A percentile compares a stretch with the other conserved stretches of the same genome.
Evolutionary conservation across 2,329 filamentous ascomycete species (phyloP).

Genomic region (Penicillium palitans): DNA sequence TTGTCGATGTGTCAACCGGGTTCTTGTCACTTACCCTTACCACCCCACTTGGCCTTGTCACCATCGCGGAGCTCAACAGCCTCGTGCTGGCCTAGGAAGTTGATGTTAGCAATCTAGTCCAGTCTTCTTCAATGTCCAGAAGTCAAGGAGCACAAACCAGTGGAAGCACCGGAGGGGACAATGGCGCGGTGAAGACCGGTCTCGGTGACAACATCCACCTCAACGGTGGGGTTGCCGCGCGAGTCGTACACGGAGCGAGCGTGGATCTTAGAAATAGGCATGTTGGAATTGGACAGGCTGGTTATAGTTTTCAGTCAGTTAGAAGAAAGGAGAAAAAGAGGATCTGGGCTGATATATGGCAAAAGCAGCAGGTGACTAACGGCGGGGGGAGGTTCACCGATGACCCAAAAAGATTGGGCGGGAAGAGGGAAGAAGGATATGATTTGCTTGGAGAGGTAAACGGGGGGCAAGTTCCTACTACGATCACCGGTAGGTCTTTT

Average conservation of each 20-base stretch:
- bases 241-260: slow-evolving; percentile 98
- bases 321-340: slow-evolving; percentile 19
- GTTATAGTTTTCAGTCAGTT: slow-evolving; percentile 30
- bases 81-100: slow-evolving; percentile 73
- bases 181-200: slow-evolving; percentile 96
- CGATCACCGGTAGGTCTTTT: slow-evolving; percentile 17
- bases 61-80: slow-evolving; percentile 88
- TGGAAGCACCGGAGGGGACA: slow-evolving; percentile 94
- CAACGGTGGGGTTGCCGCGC: slow-evolving; percentile 95
- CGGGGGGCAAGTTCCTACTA: slow-evolving; percentile 18
- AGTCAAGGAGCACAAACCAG: slow-evolving; percentile 61
- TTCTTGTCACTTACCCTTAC: slow-evolving; percentile 65
- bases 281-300: slow-evolving; percentile 52
- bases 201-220: slow-evolving; percentile 96
- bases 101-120: slow-evolving; percentile 23
- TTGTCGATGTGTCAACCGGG: background rate
- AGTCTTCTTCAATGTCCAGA: background rate
- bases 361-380: slow-evolving; percentile 32
- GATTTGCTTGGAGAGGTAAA: slow-evolving; percentile 23
- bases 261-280: slow-evolving; percentile 89
- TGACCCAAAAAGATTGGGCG: slow-evolving; percentile 40
- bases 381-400: slow-evolving; percentile 42
- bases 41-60: slow-evolving; percentile 81
- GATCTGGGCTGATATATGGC: slow-evolving; percentile 20
- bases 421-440: slow-evolving; percentile 19